Evolutionary conservation across 1,139 yeast genomes (phyloP), one percentile per base, ranked within the genome.

Genomic region (Scheffersomyces quercinus): DNA sequence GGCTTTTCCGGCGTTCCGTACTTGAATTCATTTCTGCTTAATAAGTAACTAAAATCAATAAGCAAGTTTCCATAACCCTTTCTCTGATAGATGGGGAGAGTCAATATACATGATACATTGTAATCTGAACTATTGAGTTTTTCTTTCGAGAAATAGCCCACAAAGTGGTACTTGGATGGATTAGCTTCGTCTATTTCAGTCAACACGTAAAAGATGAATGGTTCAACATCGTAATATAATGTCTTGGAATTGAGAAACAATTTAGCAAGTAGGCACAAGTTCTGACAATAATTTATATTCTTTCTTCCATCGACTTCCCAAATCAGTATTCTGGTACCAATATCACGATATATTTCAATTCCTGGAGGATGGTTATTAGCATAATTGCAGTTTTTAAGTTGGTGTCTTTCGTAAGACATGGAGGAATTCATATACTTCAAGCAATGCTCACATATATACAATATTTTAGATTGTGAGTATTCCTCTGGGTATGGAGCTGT

Each of bases 1-100:
- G 99, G 98, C 58, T 91, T 91, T 55, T 93, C 99, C 0, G 99
- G 99, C 0, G 97, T 88, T 0, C 99, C 99, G 44, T 79, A 78
- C 48, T 83, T 84, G 53, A 81, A 82, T 59, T 93, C 97, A 45
- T 80, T 73, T 43, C 87, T 71, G 2, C 91, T 79, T 38, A 93
- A 65, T 29, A 91, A 68, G 60, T 93, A 93, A 42, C 97, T 88
- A 62, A 93, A 90, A 51, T 89, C 96, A 59, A 93, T 93, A 47
- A 93, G 70, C 46, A 91, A 75, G 59, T 83, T 86, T 3, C 99
- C 99, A 64, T 87, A 89, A 0, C 99, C 99, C 50, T 82, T 81
- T 41, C 97, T 68, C 63, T 91, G 97, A 56, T 85, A 85, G 5
- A 85, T 83, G 1, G 99, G 99, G 36, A 93, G 66, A 0, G 97